Conservation (phyloP, 2,329 filamentous ascomycete species). For the Cladophialophora exuberans region DNA sequence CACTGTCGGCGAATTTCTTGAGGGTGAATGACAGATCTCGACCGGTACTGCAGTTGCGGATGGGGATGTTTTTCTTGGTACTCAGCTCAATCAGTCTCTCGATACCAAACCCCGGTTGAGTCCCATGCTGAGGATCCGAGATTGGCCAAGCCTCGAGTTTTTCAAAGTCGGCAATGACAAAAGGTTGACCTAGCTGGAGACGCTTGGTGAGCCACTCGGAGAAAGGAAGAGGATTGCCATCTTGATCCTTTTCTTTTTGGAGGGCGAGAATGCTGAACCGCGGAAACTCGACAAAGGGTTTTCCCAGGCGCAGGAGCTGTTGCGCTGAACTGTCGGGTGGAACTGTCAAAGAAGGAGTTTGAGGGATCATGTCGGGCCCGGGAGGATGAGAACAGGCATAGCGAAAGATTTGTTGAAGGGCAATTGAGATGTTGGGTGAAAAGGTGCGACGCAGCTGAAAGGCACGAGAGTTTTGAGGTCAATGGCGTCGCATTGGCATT, state of each 20-base stretch:
- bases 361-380: constrained; percentile 30
- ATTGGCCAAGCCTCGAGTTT: constrained; percentile 37
- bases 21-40: constrained; percentile 40
- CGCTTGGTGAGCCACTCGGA: constrained; percentile 38
- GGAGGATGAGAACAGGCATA: constrained; percentile 9
- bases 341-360: constrained; percentile 31
- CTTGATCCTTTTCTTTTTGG: constrained; percentile 30
- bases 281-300: constrained; percentile 38
- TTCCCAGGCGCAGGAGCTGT: constrained; percentile 35
- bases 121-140: constrained; percentile 19
- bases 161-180: constrained; percentile 41
- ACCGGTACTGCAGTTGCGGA: constrained; percentile 41
- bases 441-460: not conserved
- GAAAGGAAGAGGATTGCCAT: constrained; percentile 30
- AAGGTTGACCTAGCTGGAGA: constrained; percentile 39
- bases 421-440: not conserved
- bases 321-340: constrained; percentile 31
- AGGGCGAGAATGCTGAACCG: constrained; percentile 38
- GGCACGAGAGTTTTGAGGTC: no score
- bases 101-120: constrained; percentile 35
- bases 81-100: constrained; percentile 39
- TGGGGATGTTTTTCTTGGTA: constrained; percentile 41
- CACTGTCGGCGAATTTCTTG: constrained; percentile 38
- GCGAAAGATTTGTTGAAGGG: constrained; percentile 3
- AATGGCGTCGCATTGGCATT: no score